Evolutionary conservation across 306 rosid genomes (phyloP).

Genomic region (Rosa persica): DNA sequence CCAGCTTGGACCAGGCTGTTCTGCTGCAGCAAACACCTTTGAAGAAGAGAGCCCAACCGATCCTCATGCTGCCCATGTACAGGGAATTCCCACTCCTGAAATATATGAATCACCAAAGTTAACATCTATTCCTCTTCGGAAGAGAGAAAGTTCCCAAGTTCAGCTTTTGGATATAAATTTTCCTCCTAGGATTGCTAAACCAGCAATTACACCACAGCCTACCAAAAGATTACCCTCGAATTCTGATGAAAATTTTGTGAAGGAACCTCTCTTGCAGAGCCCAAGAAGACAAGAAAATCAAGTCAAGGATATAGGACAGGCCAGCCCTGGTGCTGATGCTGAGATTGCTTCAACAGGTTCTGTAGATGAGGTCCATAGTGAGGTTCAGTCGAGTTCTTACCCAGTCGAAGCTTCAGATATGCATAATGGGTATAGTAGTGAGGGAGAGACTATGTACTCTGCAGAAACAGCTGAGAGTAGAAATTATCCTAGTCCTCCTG

Average conservation of each 20-base stretch:
- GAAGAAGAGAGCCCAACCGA: conserved; percentile 60
- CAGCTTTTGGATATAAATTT: conserved; percentile 95
- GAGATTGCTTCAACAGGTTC: conserved; percentile 82
- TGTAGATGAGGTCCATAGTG: conserved; percentile 66
- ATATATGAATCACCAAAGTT: conserved; percentile 89
- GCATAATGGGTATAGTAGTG: conserved; percentile 77
- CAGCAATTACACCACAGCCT: conserved; percentile 38
- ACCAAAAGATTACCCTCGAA: conserved; percentile 33
- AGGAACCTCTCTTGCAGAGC: conserved; percentile 41
- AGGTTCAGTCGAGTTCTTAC: conserved; percentile 77
- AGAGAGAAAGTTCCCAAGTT: conserved; percentile 46
- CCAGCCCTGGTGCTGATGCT: conserved; percentile 37
- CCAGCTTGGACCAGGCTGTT: conserved; percentile 53
- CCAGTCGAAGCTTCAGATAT: conserved; percentile 49
- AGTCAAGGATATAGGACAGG: conserved; percentile 28
- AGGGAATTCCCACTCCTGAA: conserved; percentile 97
- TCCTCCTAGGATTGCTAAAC: conserved; percentile 63
- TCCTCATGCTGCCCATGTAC: conserved; percentile 54
- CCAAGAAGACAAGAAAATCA: conserved; percentile 43
- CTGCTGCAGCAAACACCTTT: conserved; percentile 46
- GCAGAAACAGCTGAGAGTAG: conserved; percentile 97
- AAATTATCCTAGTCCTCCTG: conserved; percentile 78
- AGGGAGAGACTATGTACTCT: conserved; percentile 97
- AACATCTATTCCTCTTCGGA: conserved; percentile 64
- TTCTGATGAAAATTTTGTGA: conserved; percentile 43